Evolutionary conservation across 306 rosid species (phyloP), one percentile per base, ranked within the genome.

Genomic region (Cyclanthera cordifolia): DNA sequence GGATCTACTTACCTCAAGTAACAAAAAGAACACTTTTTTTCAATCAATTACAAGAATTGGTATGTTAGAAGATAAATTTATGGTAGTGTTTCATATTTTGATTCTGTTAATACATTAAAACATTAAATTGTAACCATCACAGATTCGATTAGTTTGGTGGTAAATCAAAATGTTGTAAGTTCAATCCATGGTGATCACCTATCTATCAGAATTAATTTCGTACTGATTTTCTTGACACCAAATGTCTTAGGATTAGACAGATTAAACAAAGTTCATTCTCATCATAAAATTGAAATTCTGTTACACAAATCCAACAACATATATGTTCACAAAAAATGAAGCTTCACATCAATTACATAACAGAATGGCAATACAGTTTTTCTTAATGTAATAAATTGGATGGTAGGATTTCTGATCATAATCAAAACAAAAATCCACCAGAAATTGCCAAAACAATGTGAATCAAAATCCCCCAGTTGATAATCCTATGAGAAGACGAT

Each of bases 391-490:
- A 83, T 67, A 66, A 65, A 65, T 46, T 46, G 53, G 69, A 10
- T 57, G 27, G 58, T 34, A 23, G 58, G 60, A 47, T 49, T 37
- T 69, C 49, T 56, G 75, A 72, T 85, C 78, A 89, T 82, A 87
- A 82, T 81, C 86, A 65, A 74, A 83, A 47, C 57, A 75, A 66
- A 78, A 87, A 32, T 68, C 88, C 71, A 75, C 82, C 87, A 24
- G 88, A 75, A 71, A 83, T 61, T 25, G 86, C 95, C 82, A 86
- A 56, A 77, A 78, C 82, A 74, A 93, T 45, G 64, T 80, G 81
- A 69, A 79, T 72, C 86, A 75, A 82, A 54, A 78, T 46, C 47
- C 92, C 96, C 84, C 72, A 78, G 84, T 79, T 82, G 59, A 67
- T 53, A 71, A 78, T 55, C 85, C 79, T 93, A 82, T 73, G 27